These are phyloP conservation scores for Oidium heveae DNA, from an alignment of 2,329 filamentous ascomycete species.

Conservation along the genomic window DNA sequence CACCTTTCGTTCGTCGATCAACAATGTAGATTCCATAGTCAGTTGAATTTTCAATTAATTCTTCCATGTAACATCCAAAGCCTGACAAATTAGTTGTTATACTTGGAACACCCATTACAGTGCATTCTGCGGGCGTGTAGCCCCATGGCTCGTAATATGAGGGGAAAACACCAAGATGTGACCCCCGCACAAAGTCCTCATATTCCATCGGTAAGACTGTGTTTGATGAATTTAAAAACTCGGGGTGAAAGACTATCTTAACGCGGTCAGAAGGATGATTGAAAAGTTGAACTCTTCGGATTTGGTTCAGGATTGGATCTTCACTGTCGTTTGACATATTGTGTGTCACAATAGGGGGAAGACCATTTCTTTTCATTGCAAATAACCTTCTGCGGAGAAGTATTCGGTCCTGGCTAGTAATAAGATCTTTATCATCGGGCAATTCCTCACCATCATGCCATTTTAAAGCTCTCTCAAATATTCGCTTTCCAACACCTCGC, in stretches of 20 bases:
- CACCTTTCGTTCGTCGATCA: slow-evolving; percentile 78
- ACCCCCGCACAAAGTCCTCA: slow-evolving; percentile 93
- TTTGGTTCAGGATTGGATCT: slow-evolving; percentile 86
- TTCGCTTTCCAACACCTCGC: slow-evolving; percentile 69
- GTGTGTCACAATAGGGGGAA: slow-evolving; percentile 92
- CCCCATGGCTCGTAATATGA: slow-evolving; percentile 99
- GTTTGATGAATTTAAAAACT: slow-evolving; percentile 89
- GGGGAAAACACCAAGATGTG: slow-evolving; percentile 81
- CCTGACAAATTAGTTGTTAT: slow-evolving; percentile 96
- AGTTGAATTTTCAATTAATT: slow-evolving; percentile 88
- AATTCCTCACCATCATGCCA: slow-evolving; percentile 90
- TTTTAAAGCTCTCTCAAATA: slow-evolving; percentile 80
- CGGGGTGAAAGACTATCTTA: slow-evolving; percentile 94
- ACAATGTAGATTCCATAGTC: slow-evolving; percentile 99
- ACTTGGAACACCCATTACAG: slow-evolving; percentile 94
- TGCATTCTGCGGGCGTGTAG: slow-evolving; percentile 94
- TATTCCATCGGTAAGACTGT: slow-evolving; percentile 90
- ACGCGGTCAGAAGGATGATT: slow-evolving; percentile 88
- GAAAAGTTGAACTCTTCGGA: slow-evolving; percentile 87
- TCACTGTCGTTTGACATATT: slow-evolving; percentile 93
- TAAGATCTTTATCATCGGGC: slow-evolving; percentile 90
- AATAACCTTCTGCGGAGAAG: slow-evolving; percentile 76
- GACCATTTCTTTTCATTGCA: slow-evolving; percentile 76
- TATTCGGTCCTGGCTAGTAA: slow-evolving; percentile 77
- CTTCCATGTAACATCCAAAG: slow-evolving; percentile 98